Percentiles rank a stretch among this genome's conserved stretches.
These are phyloP conservation scores for Monarda citriodora DNA, from an alignment of 305 asterid species.

Conservation along the genomic window DNA sequence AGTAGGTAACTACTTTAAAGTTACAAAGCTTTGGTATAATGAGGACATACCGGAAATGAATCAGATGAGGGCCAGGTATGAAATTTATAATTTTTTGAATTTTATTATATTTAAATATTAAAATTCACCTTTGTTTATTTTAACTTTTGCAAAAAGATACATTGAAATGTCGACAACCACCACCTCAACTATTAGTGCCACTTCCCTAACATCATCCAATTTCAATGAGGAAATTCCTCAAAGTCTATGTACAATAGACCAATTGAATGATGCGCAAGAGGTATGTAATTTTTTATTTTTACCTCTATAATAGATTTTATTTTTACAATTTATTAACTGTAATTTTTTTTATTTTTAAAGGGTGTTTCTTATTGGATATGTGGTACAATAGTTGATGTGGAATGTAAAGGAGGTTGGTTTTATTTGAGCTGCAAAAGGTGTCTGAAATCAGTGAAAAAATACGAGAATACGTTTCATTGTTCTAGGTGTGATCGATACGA, in stretches of 20 bases:
- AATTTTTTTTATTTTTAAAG: background rate
- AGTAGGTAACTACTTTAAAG: too few relatives aligned
- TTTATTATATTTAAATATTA: too few relatives aligned
- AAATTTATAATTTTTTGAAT: too few relatives aligned
- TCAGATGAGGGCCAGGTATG: too few relatives aligned
- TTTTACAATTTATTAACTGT: too few relatives aligned
- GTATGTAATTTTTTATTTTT: background rate
- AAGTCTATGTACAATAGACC: background rate
- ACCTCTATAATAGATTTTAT: too few relatives aligned
- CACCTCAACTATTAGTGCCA: background rate
- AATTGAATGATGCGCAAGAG: background rate
- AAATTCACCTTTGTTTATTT: too few relatives aligned
- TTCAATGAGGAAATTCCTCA: background rate
- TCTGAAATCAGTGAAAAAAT: background rate
- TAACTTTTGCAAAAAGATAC: background rate
- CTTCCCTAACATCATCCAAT: background rate
- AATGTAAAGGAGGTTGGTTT: background rate
- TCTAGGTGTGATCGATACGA: background rate
- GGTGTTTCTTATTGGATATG: background rate
- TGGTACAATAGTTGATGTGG: background rate
- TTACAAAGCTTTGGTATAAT: too few relatives aligned
- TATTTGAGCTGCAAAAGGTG: background rate
- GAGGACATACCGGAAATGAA: too few relatives aligned
- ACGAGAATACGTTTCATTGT: background rate
- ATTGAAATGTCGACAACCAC: background rate